phyloP scores from a whole-genome alignment of 73 alveolate species.

The Halteria grandinella region DNA sequence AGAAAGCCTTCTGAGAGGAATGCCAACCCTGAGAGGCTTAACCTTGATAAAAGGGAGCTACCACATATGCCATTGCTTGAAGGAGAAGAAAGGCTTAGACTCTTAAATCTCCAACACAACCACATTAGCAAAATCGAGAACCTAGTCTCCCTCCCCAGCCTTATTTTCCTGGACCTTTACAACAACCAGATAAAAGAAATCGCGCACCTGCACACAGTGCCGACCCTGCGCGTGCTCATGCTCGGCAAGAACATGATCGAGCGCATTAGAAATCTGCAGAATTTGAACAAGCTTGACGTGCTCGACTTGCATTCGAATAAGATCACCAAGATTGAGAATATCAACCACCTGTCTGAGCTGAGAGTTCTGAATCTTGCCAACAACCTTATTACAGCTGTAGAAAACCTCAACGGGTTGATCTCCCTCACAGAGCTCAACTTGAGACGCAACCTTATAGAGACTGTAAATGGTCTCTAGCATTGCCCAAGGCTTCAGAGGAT shows the following conservation, averaged over 20 bases:
- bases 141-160: conserved; percentile 86
- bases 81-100: conserved; percentile 93
- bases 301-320: conserved; percentile 92
- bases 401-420: conserved; percentile 77
- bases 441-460: conserved; percentile 82
- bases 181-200: conserved; percentile 87
- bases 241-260: conserved; percentile 87
- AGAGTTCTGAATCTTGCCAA: conserved; percentile 91
- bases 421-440: conserved; percentile 85
- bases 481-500: conserved; percentile 85
- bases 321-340: conserved; percentile 86
- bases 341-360: conserved; percentile 74
- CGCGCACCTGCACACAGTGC: conserved; percentile 84
- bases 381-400: conserved; percentile 80
- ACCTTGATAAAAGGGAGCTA: conserved; percentile 89
- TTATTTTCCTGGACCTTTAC: conserved; percentile 87
- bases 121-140: conserved; percentile 88
- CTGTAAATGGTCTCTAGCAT: conserved; percentile 68
- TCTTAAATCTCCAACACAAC: conserved; percentile 84
- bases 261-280: conserved; percentile 83
- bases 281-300: conserved; percentile 87
- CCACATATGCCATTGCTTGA: conserved; percentile 94
- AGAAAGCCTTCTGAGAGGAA: conserved; percentile 91
- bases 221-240: conserved; percentile 86
- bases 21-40: conserved; percentile 85